phyloP scores from a whole-genome alignment of 805 yeast species.

The Suhomyces kilbournensis region DNA sequence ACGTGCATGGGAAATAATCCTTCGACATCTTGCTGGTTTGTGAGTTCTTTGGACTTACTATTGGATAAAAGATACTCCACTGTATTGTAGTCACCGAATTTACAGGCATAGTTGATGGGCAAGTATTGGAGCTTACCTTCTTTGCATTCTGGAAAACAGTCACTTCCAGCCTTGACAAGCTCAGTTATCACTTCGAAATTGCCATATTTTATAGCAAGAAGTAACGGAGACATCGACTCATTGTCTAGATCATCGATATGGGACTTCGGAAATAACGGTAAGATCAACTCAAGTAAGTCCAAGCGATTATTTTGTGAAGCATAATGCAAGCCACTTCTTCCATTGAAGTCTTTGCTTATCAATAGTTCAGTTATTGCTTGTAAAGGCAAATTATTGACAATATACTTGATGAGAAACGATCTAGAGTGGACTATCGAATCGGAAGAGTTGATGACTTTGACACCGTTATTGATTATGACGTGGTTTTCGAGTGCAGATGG shows the following conservation, averaged over 20 bases:
- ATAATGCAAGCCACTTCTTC: conserved; percentile 83
- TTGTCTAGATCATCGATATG: conserved; percentile 57
- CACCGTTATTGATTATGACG: conserved; percentile 42
- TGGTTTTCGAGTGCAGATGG: conserved; percentile 31
- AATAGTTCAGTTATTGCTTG: conserved; percentile 19
- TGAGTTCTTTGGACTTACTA: conserved; percentile 18
- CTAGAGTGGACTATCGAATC: conserved; percentile 40
- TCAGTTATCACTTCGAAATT: conserved; percentile 44
- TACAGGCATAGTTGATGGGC: conserved; percentile 85
- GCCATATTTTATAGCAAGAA: conserved; percentile 71
- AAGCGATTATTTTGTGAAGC: conserved; percentile 60
- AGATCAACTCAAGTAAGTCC: conserved; percentile 42
- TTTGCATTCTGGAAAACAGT: conserved; percentile 44
- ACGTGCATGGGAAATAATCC: conserved; percentile 87
- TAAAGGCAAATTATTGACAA: conserved; percentile 21
- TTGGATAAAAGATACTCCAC: conserved; percentile 58
- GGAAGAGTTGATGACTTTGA: conserved; percentile 35
- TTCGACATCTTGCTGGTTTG: conserved; percentile 72
- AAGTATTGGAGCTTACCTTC: conserved; percentile 59
- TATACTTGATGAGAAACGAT: conserved; percentile 32
- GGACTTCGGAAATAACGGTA: conserved; percentile 34
- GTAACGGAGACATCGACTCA: conserved; percentile 77
- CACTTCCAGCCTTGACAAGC: conserved; percentile 33
- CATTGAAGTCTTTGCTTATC: conserved; percentile 56
- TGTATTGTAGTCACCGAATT: conserved; percentile 70